Conservation (phyloP, 2,329 filamentous ascomycete species). For the Pseudovirgaria hyperparasitica region DNA sequence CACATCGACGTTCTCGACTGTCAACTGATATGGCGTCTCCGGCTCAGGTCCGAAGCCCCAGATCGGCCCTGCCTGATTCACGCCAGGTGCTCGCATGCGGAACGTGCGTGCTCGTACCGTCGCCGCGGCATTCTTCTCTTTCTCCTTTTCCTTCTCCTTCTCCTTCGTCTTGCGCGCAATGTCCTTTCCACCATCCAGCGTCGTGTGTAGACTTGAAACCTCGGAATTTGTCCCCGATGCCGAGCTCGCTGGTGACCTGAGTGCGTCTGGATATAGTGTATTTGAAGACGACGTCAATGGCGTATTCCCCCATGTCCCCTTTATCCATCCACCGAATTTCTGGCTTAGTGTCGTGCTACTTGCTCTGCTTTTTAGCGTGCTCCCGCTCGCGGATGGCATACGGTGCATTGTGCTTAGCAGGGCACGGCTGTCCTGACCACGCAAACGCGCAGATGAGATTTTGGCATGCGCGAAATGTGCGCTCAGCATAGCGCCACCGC, state of each 20-base stretch:
- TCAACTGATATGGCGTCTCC: slow-evolving; percentile 19
- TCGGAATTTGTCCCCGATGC: slow-evolving; percentile 4
- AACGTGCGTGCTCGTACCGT: slow-evolving; percentile 1
- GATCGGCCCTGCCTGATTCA: slow-evolving; percentile 26
- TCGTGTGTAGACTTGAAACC: background rate
- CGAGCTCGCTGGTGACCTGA: background rate
- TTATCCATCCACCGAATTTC: slow-evolving; percentile 53
- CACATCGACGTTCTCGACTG: slow-evolving; percentile 22
- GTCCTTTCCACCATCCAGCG: no score
- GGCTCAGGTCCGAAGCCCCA: slow-evolving; percentile 22
- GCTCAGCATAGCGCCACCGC: no score
- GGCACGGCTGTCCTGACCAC: no score
- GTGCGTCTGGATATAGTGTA: slow-evolving; percentile 3
- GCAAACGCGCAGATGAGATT: no score
- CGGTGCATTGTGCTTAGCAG: no score
- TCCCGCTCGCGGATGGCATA: slow-evolving; percentile 24
- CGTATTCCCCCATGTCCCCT: slow-evolving; percentile 48
- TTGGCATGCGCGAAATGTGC: no score
- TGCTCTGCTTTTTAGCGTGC: slow-evolving; percentile 8
- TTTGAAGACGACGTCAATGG: slow-evolving; percentile 28
- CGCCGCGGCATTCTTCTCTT: background rate
- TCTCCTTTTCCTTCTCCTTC: slow-evolving; percentile 6
- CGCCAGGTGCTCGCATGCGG: slow-evolving; percentile 17
- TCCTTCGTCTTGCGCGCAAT: slow-evolving; percentile 1
- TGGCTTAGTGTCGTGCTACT: slow-evolving; percentile 28